phyloP scores from a whole-genome alignment of 2,329 filamentous ascomycete species.

The Epichloe gansuensis region DNA sequence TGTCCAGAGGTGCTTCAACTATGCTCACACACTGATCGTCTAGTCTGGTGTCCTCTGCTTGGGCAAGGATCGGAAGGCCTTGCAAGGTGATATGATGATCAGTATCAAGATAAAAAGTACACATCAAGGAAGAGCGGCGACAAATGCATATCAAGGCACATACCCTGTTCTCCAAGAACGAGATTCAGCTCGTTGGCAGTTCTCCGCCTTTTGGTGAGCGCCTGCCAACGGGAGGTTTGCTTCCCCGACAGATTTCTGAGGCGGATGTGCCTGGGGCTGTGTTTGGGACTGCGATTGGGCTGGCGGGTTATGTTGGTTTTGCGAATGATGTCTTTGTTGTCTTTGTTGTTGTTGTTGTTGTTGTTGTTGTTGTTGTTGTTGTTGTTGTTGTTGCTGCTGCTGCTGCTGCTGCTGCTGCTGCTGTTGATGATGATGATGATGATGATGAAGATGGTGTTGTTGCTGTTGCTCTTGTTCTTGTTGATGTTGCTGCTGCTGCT shows the following conservation, averaged over 20 bases:
- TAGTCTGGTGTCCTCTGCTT: conserved; percentile 12
- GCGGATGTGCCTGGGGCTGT: background rate
- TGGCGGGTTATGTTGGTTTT: background rate
- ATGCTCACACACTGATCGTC: conserved; percentile 17
- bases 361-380: conserved; percentile 11
- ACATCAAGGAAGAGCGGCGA: background rate
- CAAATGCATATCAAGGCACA: conserved; percentile 8
- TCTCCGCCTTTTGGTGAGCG: conserved; percentile 26
- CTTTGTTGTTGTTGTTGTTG: conserved; percentile 6
- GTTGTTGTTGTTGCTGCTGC: conserved; percentile 8
- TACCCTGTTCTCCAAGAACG: conserved; percentile 25
- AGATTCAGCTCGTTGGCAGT: conserved; percentile 21
- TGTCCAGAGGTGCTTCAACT: conserved; percentile 18
- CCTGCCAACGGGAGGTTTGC: conserved; percentile 10
- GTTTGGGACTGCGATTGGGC: conserved; percentile 4
- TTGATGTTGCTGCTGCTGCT: conserved; percentile 16
- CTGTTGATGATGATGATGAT: conserved; percentile 21
- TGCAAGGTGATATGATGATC: background rate
- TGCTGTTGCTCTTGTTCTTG: conserved; percentile 11
- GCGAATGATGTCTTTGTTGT: conserved; percentile 8
- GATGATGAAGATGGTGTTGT: background rate
- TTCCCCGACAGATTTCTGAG: conserved; percentile 2
- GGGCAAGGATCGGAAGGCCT: conserved; percentile 16
- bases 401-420: conserved; percentile 11
- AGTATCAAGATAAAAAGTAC: background rate